Base-by-base conservation (phyloP, 1,284 basidiomycete genomes). In the Moniliella sp. region DNA sequence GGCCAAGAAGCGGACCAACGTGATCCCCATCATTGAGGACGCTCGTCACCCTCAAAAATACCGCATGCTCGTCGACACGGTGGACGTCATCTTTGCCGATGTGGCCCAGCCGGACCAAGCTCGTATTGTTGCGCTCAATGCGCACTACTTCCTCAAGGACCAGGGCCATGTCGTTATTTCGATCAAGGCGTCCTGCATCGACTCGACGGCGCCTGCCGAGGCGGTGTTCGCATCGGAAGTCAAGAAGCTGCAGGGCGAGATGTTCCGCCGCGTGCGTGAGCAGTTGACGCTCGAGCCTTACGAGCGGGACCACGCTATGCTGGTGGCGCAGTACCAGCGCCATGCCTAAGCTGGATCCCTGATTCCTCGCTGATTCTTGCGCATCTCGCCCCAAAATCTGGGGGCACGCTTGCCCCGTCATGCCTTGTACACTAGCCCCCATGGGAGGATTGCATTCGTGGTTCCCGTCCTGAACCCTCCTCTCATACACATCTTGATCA, bases 1-100 rank as follows among this genome's bases (percentile, higher is more conserved):
- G 91, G 88, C 91, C 33, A 94, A 97, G 69, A 94, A 94, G 67
- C 73, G 91, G 40, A 97, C 91, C 43, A 97, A 97, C 64, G 84
- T 97, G 45, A 93, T 97, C 56, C 88, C 88, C 33, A 94, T 97
- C 55, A 73, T 97, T 35, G 88, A 97, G 64, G 91, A 97, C 60
- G 88, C 88, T 18, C 82, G 88, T 83, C 48, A 81, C 93, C 50
- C 50, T 4, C 45, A 53, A 37, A 59, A 55, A 43, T 58, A 57
- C 44, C 46, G 52, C 32, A 53, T 59, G 46, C 46, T 57, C 31
- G 48, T 56, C 15, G 48, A 50, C 32, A 50, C 50, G 28, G 53
- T 57, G 31, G 51, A 57, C 33, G 45, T 47, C 32, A 43, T 57
- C 61, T 97, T 97, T 54, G 84, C 91, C 39, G 91, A 99, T 63